Conservation (phyloP, 208 protist genomes). For the Jaenimonas drosophilae region DNA sequence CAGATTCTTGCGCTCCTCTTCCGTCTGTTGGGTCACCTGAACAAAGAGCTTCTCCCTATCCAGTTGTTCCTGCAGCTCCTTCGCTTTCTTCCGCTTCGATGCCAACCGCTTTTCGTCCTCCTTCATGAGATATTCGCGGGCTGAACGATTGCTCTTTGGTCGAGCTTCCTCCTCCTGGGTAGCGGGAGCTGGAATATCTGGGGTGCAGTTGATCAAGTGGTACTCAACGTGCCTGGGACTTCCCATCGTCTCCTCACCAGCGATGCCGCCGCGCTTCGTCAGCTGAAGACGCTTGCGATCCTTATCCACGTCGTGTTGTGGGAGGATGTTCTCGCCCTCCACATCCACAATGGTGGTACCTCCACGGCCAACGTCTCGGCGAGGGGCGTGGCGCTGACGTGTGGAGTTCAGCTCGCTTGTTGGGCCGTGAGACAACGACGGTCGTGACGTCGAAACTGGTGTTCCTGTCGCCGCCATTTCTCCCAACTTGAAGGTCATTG, state of each 20-base stretch:
- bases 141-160: neutral
- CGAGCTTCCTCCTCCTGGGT: neutral
- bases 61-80: neutral
- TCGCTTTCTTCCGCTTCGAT: neutral
- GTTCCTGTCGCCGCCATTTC: too few relatives aligned
- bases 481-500: too few relatives aligned
- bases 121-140: neutral
- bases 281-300: neutral
- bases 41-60: slow-evolving; percentile 6
- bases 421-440: too few relatives aligned
- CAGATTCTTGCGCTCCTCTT: neutral
- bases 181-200: neutral
- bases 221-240: too few relatives aligned
- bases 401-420: too few relatives aligned
- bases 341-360: neutral
- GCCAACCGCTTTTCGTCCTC: neutral
- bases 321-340: neutral
- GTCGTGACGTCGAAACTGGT: too few relatives aligned
- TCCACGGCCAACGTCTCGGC: too few relatives aligned
- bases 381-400: too few relatives aligned
- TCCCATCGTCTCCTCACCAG: too few relatives aligned
- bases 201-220: neutral
- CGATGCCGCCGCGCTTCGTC: neutral
- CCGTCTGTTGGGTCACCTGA: neutral
- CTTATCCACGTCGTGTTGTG: slow-evolving; percentile 1